These are phyloP conservation scores for Phoma sp. DNA, from an alignment of 2,329 filamentous ascomycete genomes.

Conservation along the genomic window DNA sequence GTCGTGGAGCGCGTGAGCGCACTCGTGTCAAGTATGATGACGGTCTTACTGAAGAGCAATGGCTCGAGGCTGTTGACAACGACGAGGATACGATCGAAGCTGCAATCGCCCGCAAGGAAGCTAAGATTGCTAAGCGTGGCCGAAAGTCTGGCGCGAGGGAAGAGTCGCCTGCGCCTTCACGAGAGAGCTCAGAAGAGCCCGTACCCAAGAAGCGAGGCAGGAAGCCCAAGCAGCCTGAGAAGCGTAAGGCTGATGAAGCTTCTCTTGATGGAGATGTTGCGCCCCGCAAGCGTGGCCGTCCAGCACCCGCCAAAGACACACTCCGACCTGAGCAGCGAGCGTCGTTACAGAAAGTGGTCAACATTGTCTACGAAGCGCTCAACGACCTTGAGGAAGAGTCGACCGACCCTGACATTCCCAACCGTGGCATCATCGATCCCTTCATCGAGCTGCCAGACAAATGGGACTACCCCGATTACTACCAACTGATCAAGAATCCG, in stretches of 20 bases:
- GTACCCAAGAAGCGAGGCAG: slow-evolving; percentile 80
- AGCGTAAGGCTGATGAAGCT: slow-evolving; percentile 84
- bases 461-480: slow-evolving; percentile 92
- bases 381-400: slow-evolving; percentile 86
- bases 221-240: slow-evolving; percentile 73
- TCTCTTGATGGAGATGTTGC: slow-evolving; percentile 68
- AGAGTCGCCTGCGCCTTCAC: slow-evolving; percentile 79
- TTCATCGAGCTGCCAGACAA: slow-evolving; percentile 92
- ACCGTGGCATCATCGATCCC: slow-evolving; percentile 87
- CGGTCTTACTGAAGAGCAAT: slow-evolving; percentile 97
- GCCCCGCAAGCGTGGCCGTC: slow-evolving; percentile 70
- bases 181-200: slow-evolving; percentile 82
- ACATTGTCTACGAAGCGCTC: slow-evolving; percentile 76
- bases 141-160: slow-evolving; percentile 65
- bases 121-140: slow-evolving; percentile 79
- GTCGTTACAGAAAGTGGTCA: slow-evolving; percentile 79
- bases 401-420: slow-evolving; percentile 61
- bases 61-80: slow-evolving; percentile 96
- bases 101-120: slow-evolving; percentile 87
- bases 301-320: slow-evolving; percentile 69
- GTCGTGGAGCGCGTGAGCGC: slow-evolving; percentile 92
- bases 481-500: slow-evolving; percentile 86
- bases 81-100: slow-evolving; percentile 94
- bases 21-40: slow-evolving; percentile 96
- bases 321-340: slow-evolving; percentile 73